Evolutionary conservation across 2,329 filamentous ascomycete species (phyloP).

Genomic region (Orbilia blumenaviensis): DNA sequence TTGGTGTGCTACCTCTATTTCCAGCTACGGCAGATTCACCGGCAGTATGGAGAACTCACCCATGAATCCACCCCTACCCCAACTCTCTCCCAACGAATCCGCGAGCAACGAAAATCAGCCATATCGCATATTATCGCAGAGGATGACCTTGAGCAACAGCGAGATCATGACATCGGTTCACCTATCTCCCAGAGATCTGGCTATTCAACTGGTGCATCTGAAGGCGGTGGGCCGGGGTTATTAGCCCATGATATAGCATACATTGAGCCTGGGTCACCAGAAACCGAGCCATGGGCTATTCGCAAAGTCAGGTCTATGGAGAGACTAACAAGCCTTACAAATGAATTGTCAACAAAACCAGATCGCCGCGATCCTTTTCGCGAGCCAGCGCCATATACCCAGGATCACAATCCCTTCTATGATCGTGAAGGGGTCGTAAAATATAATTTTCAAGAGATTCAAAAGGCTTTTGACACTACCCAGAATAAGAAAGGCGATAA

Average conservation of each 20-base stretch:
- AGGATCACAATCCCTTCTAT: neutral
- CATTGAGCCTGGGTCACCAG: neutral
- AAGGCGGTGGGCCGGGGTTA: neutral
- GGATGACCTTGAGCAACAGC: neutral
- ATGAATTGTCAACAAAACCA: constrained; percentile 27
- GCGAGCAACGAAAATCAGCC: constrained; percentile 16
- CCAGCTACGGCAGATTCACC: constrained; percentile 14
- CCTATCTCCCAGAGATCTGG: neutral
- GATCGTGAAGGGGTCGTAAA: neutral
- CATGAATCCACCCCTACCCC: neutral
- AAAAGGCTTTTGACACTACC: neutral
- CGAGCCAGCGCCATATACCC: neutral
- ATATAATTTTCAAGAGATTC: neutral
- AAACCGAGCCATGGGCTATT: constrained; percentile 35
- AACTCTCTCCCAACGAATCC: constrained; percentile 1
- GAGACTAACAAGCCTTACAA: constrained; percentile 34
- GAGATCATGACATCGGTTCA: neutral
- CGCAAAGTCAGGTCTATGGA: constrained; percentile 48
- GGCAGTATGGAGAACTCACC: neutral
- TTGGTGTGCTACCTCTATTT: constrained; percentile 21
- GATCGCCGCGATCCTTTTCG: constrained; percentile 1
- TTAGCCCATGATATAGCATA: neutral
- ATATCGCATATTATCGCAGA: neutral
- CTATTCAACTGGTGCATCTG: neutral
- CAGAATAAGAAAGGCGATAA: neutral